Conservation (phyloP, 2,329 filamentous ascomycete genomes). For the Fonsecaea pugnacius region DNA sequence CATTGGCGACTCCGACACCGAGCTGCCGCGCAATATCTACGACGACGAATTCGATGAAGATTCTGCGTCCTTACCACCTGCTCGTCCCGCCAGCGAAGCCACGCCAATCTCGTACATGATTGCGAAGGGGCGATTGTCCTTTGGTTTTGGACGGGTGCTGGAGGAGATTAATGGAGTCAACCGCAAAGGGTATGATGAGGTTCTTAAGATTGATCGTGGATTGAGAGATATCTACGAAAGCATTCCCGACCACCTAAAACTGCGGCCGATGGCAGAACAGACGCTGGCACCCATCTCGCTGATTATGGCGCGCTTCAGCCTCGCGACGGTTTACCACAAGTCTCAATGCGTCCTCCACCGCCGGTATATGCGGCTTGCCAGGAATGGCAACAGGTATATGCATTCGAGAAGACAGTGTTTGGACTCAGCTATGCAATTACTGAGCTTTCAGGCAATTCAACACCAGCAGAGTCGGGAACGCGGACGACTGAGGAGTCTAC, state of each 20-base stretch:
- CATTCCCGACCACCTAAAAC: slow-evolving; percentile 77
- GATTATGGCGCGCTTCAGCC: slow-evolving; percentile 79
- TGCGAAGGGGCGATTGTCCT: slow-evolving; percentile 49
- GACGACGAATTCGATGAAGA: slow-evolving; percentile 69
- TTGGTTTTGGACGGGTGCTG: slow-evolving; percentile 51
- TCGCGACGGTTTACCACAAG: slow-evolving; percentile 86
- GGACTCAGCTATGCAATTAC: slow-evolving; percentile 80
- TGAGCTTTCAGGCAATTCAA: slow-evolving; percentile 76
- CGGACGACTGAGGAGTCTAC: slow-evolving; percentile 72
- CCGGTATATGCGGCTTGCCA: slow-evolving; percentile 78
- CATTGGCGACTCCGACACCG: slow-evolving; percentile 66
- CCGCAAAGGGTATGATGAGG: slow-evolving; percentile 61
- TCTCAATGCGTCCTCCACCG: slow-evolving; percentile 86
- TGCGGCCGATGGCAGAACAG: slow-evolving; percentile 74
- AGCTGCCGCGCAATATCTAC: slow-evolving; percentile 64
- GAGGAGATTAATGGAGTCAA: slow-evolving; percentile 50
- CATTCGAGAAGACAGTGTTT: slow-evolving; percentile 84
- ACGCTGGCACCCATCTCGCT: slow-evolving; percentile 69
- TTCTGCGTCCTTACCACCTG: slow-evolving; percentile 58
- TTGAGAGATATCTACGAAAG: slow-evolving; percentile 64
- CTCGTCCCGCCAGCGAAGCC: slow-evolving; percentile 62
- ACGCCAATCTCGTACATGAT: slow-evolving; percentile 60
- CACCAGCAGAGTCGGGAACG: slow-evolving; percentile 73
- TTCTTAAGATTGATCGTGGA: slow-evolving; percentile 64
- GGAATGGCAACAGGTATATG: slow-evolving; percentile 77